Conservation (phyloP, 1,284 basidiomycete genomes). For the Cutaneotrichosporon spelunceum region DNA sequence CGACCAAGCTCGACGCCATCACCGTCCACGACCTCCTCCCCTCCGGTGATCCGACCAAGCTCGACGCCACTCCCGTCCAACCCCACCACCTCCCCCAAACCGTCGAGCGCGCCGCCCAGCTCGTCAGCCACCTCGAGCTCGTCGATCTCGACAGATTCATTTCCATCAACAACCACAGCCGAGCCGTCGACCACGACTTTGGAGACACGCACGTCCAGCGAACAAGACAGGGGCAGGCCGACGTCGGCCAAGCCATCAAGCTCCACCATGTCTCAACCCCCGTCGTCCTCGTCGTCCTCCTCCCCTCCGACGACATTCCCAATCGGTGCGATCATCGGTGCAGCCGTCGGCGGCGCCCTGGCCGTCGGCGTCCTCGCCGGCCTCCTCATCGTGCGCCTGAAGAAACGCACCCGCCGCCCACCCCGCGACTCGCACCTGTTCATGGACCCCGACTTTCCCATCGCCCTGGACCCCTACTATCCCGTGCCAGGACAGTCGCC, state of each 20-base stretch:
- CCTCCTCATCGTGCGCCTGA: background rate
- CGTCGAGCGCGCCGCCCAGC: background rate
- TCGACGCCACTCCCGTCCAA: background rate
- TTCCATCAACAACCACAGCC: background rate
- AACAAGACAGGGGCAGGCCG: background rate
- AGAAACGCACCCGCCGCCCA: background rate
- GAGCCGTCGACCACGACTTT: background rate
- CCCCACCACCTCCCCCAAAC: background rate
- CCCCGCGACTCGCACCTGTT: background rate
- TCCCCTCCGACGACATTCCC: background rate
- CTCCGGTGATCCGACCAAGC: background rate
- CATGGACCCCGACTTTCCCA: slow-evolving; percentile 8
- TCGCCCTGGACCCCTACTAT: slow-evolving; percentile 3
- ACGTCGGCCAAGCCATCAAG: background rate
- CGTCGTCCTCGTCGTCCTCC: background rate
- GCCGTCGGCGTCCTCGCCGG: background rate
- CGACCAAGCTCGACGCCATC: background rate
- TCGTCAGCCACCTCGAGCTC: background rate
- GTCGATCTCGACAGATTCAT: background rate
- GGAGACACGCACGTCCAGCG: background rate
- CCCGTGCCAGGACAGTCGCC: background rate
- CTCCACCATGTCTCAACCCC: background rate
- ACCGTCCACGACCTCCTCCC: background rate
- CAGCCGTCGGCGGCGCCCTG: background rate
- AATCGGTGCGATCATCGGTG: background rate